Base-by-base conservation (phyloP, 2,329 filamentous ascomycete genomes). In the Colletotrichum eremochloae region DNA sequence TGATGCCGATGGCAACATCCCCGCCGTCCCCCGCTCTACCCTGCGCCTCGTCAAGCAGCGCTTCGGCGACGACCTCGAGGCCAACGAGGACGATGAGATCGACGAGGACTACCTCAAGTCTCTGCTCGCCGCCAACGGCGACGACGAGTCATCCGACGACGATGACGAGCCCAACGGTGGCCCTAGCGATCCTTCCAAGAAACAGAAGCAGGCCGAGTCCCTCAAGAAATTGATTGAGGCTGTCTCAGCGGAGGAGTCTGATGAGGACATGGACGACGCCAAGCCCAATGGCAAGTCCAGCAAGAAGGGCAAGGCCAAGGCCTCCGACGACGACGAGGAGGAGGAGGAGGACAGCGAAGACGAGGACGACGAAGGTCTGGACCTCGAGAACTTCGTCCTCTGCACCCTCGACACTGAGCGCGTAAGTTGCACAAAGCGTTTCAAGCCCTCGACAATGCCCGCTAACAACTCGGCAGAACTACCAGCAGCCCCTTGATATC, bases 381-480 rank as follows among this genome's bases (percentile, higher is more conserved):
- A 94, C 79, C 86, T 96, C 65, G 94, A 98, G 82, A 94, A 98
- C 86, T 94, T 94, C 78, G 95, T 98, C 77, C 86, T 99, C 78
- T 99, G 96, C 90, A 99, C 96, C 74, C 90, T 99, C 67, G 95
- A 98, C 85, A 94, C 95, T 42, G 91, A 94, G 83, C 94, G 92
- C 86, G 96, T 98, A 91, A 82, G 89, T 68, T 70, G 50, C 60
- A 53, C 33, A 55, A 50, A 29, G 14, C 44, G 18, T 3, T 14
- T 24, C 15, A 31, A 46, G 42, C 29, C 29, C 29, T 46, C 36
- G 18, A 40, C 29, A 40, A 63, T 67, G 38, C 33, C 9, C 31
- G 61, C 70, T 72, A 62, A 68, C 58, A 29, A 15, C 46, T 12
- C 36, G 67, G 58, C 78, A 98, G 96, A 90, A 94, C 86, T 97